These are phyloP conservation scores for Cystobasidium sp. DNA, from an alignment of 1,284 basidiomycete genomes.

Conservation along the genomic window DNA sequence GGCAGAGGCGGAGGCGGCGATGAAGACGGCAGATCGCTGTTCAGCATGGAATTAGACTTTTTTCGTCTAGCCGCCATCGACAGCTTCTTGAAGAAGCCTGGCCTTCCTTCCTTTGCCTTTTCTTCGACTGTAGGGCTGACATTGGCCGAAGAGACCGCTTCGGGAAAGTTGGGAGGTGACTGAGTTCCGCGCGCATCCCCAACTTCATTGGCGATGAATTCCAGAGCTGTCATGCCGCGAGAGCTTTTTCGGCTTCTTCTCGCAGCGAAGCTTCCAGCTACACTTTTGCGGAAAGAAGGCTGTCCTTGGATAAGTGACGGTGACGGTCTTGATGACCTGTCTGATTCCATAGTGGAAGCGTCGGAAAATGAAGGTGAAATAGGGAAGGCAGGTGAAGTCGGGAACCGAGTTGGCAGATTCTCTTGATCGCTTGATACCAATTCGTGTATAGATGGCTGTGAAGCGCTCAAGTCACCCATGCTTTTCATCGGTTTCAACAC, in stretches of 20 bases:
- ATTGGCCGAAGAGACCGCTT: slow-evolving; percentile 9
- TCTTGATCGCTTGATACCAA: slow-evolving; percentile 2
- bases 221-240: slow-evolving; percentile 20
- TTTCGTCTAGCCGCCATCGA: slow-evolving; percentile 74
- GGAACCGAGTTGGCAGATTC: background rate
- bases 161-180: slow-evolving; percentile 14
- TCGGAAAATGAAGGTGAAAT: slow-evolving; percentile 12
- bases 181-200: slow-evolving; percentile 8
- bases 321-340: slow-evolving; percentile 5
- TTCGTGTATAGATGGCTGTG: slow-evolving; percentile 31
- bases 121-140: slow-evolving; percentile 55
- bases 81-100: slow-evolving; percentile 96
- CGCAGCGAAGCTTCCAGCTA: slow-evolving; percentile 13
- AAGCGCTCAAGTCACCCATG: slow-evolving; percentile 28
- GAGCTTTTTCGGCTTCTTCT: slow-evolving; percentile 17
- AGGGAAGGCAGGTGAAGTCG: slow-evolving; percentile 1
- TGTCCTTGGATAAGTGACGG: slow-evolving; percentile 1
- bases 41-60: slow-evolving; percentile 5
- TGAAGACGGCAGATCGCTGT: background rate
- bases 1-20: slow-evolving; percentile 4
- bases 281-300: slow-evolving; percentile 7
- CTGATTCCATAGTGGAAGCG: slow-evolving; percentile 9
- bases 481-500: slow-evolving; percentile 37
- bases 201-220: slow-evolving; percentile 5
- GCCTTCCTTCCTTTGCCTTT: slow-evolving; percentile 70